Evolutionary conservation across 2,329 filamentous ascomycete species (phyloP).

Genomic region (Torrubiella hemipterigena): DNA sequence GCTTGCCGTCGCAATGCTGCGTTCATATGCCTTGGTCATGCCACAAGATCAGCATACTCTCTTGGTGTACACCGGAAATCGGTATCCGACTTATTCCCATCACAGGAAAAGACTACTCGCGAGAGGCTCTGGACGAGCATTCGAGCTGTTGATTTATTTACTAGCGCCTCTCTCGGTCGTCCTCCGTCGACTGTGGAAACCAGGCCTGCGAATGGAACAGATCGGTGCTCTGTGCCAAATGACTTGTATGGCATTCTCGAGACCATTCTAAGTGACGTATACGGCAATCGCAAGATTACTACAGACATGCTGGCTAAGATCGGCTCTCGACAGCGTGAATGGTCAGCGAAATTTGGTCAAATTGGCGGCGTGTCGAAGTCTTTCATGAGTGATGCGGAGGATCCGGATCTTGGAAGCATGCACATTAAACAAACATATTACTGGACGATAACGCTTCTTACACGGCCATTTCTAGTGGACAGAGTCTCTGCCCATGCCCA

Average conservation of each 20-base stretch:
- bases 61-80: slow-evolving; percentile 8
- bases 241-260: slow-evolving; percentile 25
- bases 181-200: slow-evolving; percentile 13
- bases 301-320: slow-evolving; percentile 12
- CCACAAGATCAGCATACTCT: slow-evolving; percentile 15
- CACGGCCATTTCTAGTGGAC: slow-evolving; percentile 23
- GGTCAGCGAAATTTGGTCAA: slow-evolving; percentile 11
- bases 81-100: slow-evolving; percentile 11
- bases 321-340: slow-evolving; percentile 14
- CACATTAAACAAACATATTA: slow-evolving; percentile 24
- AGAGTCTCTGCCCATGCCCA: slow-evolving; percentile 8
- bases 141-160: slow-evolving; percentile 14
- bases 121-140: slow-evolving; percentile 16
- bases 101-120: slow-evolving; percentile 12
- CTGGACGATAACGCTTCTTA: slow-evolving; percentile 24
- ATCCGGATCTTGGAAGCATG: slow-evolving; percentile 10
- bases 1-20: slow-evolving; percentile 15
- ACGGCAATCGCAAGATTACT: slow-evolving; percentile 18
- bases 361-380: slow-evolving; percentile 13
- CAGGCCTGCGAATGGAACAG: not conserved
- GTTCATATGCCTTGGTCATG: slow-evolving; percentile 16
- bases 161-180: slow-evolving; percentile 14
- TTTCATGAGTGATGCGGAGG: slow-evolving; percentile 7
- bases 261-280: slow-evolving; percentile 20
- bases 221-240: slow-evolving; percentile 1